Evolutionary conservation across 1,139 yeast genomes (phyloP).

Genomic region (Kluyveromyces marxianus): DNA sequence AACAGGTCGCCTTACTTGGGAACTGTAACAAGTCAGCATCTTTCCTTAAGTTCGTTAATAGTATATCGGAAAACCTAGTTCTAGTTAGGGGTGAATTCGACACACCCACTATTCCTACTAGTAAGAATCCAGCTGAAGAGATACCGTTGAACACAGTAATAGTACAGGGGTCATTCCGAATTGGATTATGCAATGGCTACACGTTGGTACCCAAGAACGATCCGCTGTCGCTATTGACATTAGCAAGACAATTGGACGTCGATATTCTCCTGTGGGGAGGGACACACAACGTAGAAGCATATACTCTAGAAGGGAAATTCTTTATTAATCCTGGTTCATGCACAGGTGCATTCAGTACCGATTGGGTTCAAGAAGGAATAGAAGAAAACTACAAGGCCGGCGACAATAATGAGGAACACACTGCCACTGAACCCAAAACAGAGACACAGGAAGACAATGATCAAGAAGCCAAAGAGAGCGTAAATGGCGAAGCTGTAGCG

Average conservation of each 20-base stretch:
- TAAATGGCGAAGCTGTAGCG: not conserved
- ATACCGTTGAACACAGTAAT: conserved; percentile 63
- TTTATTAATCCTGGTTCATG: conserved; percentile 95
- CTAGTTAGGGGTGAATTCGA: conserved; percentile 79
- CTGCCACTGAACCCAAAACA: not conserved
- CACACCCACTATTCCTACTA: conserved; percentile 34
- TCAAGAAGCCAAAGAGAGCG: too few relatives aligned
- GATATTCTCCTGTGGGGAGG: conserved; percentile 97
- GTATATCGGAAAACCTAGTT: conserved; percentile 64
- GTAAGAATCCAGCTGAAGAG: conserved; percentile 54
- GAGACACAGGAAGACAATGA: not conserved
- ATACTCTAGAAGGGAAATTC: conserved; percentile 84
- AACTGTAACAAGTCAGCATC: conserved; percentile 66
- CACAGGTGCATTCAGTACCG: conserved; percentile 76
- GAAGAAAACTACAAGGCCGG: not conserved
- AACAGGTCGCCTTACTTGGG: conserved; percentile 80
- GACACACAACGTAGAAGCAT: conserved; percentile 87
- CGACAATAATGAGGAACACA: not conserved
- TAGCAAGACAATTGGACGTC: conserved; percentile 88
- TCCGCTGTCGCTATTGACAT: conserved; percentile 71
- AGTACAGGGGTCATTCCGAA: conserved; percentile 59
- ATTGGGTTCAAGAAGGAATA: conserved; percentile 41
- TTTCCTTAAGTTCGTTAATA: conserved; percentile 55
- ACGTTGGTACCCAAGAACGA: conserved; percentile 80
- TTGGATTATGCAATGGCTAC: conserved; percentile 83